Conservation (phyloP, 495 filamentous ascomycete species). For the Zalerion maritima region DNA sequence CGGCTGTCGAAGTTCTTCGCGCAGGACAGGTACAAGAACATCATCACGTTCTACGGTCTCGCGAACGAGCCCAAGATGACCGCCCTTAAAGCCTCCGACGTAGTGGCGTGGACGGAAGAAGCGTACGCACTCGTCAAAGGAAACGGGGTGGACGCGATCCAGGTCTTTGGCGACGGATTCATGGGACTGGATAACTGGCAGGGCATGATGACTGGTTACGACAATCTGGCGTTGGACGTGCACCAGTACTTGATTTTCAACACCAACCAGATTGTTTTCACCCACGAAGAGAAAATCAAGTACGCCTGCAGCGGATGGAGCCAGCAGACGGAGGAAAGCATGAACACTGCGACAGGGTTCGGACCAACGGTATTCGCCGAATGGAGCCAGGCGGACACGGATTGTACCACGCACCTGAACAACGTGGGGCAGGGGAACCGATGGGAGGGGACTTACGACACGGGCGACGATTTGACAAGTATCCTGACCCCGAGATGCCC, state of each 20-base stretch:
- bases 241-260: constrained; percentile 94
- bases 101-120: constrained; percentile 54
- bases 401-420: constrained; percentile 79
- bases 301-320: constrained; percentile 84
- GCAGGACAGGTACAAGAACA: constrained; percentile 70
- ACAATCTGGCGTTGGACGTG: constrained; percentile 64
- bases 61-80: constrained; percentile 83
- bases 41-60: constrained; percentile 72
- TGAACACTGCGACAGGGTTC: constrained; percentile 64
- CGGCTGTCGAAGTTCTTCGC: constrained; percentile 72
- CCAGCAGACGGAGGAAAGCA: constrained; percentile 52
- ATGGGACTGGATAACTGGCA: constrained; percentile 70
- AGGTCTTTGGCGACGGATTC: constrained; percentile 73
- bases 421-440: constrained; percentile 78
- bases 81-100: constrained; percentile 35
- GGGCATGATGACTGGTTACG: constrained; percentile 40
- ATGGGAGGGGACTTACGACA: constrained; percentile 68
- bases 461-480: constrained; percentile 37
- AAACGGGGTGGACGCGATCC: constrained; percentile 53
- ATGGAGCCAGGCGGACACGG: constrained; percentile 96
- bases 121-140: constrained; percentile 50
- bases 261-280: constrained; percentile 51
- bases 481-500: constrained; percentile 58
- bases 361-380: constrained; percentile 96
- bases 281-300: constrained; percentile 60